These are phyloP conservation scores for Nyctanthes arbortristis DNA, from an alignment of 257 asterid species.

Conservation along the genomic window DNA sequence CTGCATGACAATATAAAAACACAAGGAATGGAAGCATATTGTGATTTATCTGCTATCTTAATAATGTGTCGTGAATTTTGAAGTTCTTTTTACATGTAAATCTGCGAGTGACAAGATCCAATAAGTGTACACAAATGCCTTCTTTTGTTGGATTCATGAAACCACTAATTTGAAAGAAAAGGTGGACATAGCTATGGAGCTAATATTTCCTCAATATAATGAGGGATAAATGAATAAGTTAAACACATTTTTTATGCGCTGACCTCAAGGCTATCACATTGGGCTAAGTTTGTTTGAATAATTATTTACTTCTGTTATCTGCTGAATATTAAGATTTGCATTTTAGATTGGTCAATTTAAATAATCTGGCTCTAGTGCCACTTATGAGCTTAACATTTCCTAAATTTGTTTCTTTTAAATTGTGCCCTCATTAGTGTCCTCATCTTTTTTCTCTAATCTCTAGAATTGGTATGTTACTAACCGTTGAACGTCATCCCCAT, in stretches of 20 bases:
- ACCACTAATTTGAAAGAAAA: neutral
- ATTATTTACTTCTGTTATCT: conserved; percentile 2
- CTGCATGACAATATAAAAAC: neutral
- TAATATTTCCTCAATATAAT: neutral
- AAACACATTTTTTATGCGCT: neutral
- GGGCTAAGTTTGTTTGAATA: neutral
- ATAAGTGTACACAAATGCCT: neutral
- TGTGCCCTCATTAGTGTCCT: neutral
- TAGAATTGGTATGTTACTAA: neutral
- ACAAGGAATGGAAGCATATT: neutral
- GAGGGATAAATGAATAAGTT: neutral
- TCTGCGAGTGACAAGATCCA: neutral
- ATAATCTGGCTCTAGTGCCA: neutral
- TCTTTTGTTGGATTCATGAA: neutral
- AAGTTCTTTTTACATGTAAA: neutral
- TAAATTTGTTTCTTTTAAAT: neutral
- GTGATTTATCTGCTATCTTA: neutral
- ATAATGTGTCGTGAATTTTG: neutral
- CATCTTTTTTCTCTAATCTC: no score
- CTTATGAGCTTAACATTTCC: neutral
- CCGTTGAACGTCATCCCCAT: neutral
- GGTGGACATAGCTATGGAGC: neutral
- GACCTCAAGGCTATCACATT: neutral
- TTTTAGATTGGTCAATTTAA: neutral
- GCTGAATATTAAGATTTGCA: neutral